phyloP scores from a whole-genome alignment of 257 asterid species.

The Pogostemon cablin region DNA sequence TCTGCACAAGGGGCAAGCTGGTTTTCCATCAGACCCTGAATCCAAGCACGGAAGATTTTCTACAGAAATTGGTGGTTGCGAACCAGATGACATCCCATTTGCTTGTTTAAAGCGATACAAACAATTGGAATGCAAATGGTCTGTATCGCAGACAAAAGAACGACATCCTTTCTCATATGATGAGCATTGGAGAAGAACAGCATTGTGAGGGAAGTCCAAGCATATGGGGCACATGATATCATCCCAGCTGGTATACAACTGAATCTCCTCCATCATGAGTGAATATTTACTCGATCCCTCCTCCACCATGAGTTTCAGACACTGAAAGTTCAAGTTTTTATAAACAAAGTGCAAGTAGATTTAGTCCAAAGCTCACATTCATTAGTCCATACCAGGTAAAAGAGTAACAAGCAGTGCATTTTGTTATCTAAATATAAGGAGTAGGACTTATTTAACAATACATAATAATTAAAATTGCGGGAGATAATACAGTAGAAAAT shows the following conservation, averaged over 20 bases:
- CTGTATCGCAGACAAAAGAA: constrained; percentile 78
- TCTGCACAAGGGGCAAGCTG: constrained; percentile 79
- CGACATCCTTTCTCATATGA: constrained; percentile 75
- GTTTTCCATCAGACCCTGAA: constrained; percentile 46
- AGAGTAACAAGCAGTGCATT: neutral
- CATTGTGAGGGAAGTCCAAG: constrained; percentile 78
- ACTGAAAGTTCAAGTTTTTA: constrained; percentile 35
- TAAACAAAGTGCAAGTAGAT: constrained; percentile 27
- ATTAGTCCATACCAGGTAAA: constrained; percentile 4
- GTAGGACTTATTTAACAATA: neutral
- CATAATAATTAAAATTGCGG: neutral
- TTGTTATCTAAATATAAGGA: neutral
- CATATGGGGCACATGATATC: constrained; percentile 83
- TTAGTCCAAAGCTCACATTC: constrained; percentile 17
- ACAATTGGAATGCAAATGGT: constrained; percentile 81
- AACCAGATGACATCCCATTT: constrained; percentile 46
- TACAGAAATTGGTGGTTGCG: constrained; percentile 41
- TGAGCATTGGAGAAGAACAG: constrained; percentile 83
- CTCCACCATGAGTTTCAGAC: constrained; percentile 38
- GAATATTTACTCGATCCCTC: constrained; percentile 31
- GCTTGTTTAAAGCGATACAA: constrained; percentile 80
- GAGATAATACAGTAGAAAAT: neutral
- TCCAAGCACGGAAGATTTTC: constrained; percentile 37
- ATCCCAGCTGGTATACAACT: constrained; percentile 64
- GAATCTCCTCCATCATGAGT: constrained; percentile 59